Base-by-base conservation (phyloP, 2,329 filamentous ascomycete genomes). In the Epicoccum nigrum region DNA sequence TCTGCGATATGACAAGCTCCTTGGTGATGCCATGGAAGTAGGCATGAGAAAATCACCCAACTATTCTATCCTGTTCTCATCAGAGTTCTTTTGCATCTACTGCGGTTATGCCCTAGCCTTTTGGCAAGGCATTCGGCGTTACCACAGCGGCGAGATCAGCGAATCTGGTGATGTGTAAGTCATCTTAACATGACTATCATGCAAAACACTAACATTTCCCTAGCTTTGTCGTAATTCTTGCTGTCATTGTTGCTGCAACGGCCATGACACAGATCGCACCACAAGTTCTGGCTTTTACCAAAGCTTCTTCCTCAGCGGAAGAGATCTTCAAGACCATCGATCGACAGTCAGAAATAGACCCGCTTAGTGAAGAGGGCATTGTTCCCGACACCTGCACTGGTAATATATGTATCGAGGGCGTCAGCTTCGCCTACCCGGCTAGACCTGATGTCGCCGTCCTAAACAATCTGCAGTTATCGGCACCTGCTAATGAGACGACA, bases 391-490 rank as follows among this genome's bases (percentile, higher is more conserved):
- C 48, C 12, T 69, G 67, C 20, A 37, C 45, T 13, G 70, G 71
- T 0, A 83, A 83, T 4, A 87, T 99, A 47, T 87, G 92, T 58
- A 81, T 97, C 20, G 81, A 87, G 56, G 82, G 90, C 58, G 81
- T 97, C 67, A 91, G 88, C 70, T 92, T 96, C 73, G 92, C 96
- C 61, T 97, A 99, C 67, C 94, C 94, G 7, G 95, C 92, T 4
- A 85, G 94, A 19, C 90, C 92, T 0, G 92, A 97, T 64, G 90
- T 96, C 5, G 83, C 85, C 2, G 89, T 97, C 34, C 92, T 99
- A 86, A 80, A 94, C 41, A 85, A 86, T 56, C 86, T 97, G 35
- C 88, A 80, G 43, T 82, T 99, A 1, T 75, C 82, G 0, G 87
- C 96, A 25, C 92, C 92, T 5, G 90, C 92, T 4, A 91, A 92